Percentiles rank a stretch among this genome's conserved stretches.
These are phyloP conservation scores for Aspergillus piperis DNA, from an alignment of 2,329 filamentous ascomycete genomes.

Conservation along the genomic window DNA sequence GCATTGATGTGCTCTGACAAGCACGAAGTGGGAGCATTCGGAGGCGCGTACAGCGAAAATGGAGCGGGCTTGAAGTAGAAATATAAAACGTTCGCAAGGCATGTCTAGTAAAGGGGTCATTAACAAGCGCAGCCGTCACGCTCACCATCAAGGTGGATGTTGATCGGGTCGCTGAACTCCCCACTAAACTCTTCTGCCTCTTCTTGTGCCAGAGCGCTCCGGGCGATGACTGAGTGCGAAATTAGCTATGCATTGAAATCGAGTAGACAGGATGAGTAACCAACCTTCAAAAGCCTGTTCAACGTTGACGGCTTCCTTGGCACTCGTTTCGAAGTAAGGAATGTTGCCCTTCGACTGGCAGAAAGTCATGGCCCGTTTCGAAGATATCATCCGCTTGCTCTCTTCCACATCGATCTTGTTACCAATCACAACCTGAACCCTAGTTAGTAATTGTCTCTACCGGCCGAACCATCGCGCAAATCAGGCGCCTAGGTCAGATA, in stretches of 20 bases:
- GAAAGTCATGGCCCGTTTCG: conserved; percentile 94
- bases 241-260: conserved; percentile 12
- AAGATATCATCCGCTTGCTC: conserved; percentile 94
- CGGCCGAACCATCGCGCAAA: not conserved
- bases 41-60: conserved; percentile 11
- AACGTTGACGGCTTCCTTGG: conserved; percentile 97
- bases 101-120: conserved; percentile 35
- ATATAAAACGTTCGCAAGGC: conserved; percentile 27
- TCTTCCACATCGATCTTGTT: conserved; percentile 99
- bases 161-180: conserved; percentile 97
- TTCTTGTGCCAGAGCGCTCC: conserved; percentile 93
- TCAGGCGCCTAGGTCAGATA: not conserved
- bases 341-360: conserved; percentile 97
- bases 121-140: conserved; percentile 92
- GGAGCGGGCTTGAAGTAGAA: conserved; percentile 17
- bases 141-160: conserved; percentile 94
- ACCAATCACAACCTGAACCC: conserved; percentile 77
- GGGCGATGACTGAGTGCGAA: conserved; percentile 74
- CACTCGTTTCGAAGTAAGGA: conserved; percentile 98
- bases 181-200: conserved; percentile 97
- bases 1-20: not conserved
- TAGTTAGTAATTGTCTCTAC: conserved; percentile 15
- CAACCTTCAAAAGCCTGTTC: conserved; percentile 79
- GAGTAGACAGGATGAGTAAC: conserved; percentile 14
- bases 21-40: not conserved